phyloP scores from a whole-genome alignment of 2,329 filamentous ascomycete genomes.

The Colletotrichum sp. region DNA sequence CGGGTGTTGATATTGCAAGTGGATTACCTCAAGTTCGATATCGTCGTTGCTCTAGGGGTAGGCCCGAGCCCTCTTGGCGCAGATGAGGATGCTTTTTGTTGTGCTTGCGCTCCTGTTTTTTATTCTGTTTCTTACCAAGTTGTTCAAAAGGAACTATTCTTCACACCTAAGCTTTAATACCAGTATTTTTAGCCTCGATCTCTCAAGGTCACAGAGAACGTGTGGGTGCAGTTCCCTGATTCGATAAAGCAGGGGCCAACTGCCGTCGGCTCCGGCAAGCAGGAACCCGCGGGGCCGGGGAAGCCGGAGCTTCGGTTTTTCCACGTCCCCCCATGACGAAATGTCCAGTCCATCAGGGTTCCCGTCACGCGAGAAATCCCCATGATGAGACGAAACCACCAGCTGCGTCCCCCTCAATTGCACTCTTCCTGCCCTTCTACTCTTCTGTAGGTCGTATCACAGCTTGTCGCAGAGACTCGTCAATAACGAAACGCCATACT shows the following conservation, averaged over 20 bases:
- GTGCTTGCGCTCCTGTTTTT: too few species aligned
- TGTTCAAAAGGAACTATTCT: neutral
- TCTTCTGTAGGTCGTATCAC: neutral
- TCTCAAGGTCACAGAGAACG: neutral
- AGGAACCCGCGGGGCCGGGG: neutral
- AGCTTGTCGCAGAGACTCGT: too few species aligned
- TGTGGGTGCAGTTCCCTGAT: neutral
- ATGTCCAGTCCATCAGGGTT: conserved; percentile 13
- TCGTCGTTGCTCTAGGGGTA: neutral
- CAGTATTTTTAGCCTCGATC: neutral
- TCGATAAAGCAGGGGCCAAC: neutral
- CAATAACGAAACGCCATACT: neutral
- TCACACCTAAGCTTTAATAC: neutral
- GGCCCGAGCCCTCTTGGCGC: neutral
- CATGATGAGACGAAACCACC: conserved; percentile 13
- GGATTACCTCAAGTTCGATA: neutral
- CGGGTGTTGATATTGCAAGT: neutral
- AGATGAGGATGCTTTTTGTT: neutral
- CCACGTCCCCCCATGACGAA: neutral
- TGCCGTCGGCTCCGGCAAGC: neutral
- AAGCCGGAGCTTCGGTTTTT: conserved; percentile 12
- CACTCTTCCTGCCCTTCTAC: neutral
- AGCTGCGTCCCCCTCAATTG: neutral
- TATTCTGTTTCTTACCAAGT: neutral
- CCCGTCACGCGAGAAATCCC: conserved; percentile 9